These are phyloP conservation scores for Avena eriantha DNA, from an alignment of 176 grass and related monocot genomes.

Conservation along the genomic window DNA sequence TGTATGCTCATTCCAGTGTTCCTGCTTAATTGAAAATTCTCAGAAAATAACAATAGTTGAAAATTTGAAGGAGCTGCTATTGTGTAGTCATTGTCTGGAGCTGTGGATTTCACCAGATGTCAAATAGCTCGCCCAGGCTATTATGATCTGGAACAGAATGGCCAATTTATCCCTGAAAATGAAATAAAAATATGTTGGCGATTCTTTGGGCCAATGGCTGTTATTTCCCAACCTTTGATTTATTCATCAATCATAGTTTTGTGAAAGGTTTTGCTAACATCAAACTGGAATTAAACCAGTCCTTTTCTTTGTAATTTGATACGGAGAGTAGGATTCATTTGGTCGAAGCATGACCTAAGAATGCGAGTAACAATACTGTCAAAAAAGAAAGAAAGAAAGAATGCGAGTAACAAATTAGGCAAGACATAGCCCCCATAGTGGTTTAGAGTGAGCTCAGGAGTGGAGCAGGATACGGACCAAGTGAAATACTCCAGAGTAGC, in stretches of 20 bases:
- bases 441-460: neutral
- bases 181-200: neutral
- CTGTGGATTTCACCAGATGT: neutral
- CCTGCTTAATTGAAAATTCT: neutral
- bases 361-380: neutral
- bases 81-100: neutral
- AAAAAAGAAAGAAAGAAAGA: too few relatives aligned
- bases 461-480: neutral
- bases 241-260: neutral
- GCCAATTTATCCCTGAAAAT: neutral
- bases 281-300: neutral
- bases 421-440: neutral
- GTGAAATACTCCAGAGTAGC: neutral
- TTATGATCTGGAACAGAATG: neutral
- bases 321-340: too few relatives aligned
- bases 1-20: neutral
- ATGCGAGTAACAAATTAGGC: neutral
- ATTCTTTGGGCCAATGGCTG: neutral
- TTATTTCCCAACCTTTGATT: neutral
- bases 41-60: neutral
- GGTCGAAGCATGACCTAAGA: neutral
- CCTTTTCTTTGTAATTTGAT: neutral
- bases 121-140: neutral
- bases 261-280: neutral
- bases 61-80: neutral